phyloP scores from a whole-genome alignment of 2,329 filamentous ascomycete genomes.

The Trichoderma citrinoviride region DNA sequence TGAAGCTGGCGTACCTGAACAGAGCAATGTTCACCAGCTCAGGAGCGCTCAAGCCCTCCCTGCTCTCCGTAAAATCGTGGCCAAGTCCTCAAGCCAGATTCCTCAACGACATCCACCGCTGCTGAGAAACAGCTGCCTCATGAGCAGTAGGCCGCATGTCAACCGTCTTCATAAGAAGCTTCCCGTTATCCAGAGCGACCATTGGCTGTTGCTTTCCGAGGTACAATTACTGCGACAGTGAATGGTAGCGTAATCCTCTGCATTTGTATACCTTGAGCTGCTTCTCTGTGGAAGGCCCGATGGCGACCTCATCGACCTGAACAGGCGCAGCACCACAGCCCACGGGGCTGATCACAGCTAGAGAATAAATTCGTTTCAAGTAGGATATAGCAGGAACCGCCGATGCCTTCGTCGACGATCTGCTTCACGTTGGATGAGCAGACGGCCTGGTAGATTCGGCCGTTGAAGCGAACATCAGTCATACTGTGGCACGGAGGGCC shows the following conservation, averaged over 20 bases:
- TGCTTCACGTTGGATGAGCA: slow-evolving; percentile 27
- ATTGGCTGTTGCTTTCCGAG: slow-evolving; percentile 29
- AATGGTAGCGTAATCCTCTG: slow-evolving; percentile 26
- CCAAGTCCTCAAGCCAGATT: slow-evolving; percentile 29
- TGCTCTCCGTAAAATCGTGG: slow-evolving; percentile 25
- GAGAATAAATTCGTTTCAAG: slow-evolving; percentile 41
- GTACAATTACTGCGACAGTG: slow-evolving; percentile 26
- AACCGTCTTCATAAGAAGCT: slow-evolving; percentile 31
- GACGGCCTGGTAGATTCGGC: slow-evolving; percentile 30
- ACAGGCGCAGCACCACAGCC: slow-evolving; percentile 34
- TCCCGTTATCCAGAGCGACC: slow-evolving; percentile 25
- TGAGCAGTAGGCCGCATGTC: slow-evolving; percentile 29
- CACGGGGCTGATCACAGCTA: slow-evolving; percentile 36
- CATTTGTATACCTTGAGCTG: slow-evolving; percentile 22
- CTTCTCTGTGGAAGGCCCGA: slow-evolving; percentile 25
- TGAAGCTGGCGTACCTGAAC: slow-evolving; percentile 31
- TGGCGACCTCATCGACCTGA: slow-evolving; percentile 29
- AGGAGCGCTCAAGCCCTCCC: slow-evolving; percentile 4
- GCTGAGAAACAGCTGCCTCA: slow-evolving; percentile 34
- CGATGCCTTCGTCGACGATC: slow-evolving; percentile 22
- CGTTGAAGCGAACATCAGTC: slow-evolving; percentile 31
- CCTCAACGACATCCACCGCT: slow-evolving; percentile 21
- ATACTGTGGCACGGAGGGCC: slow-evolving; percentile 40
- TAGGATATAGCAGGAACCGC: slow-evolving; percentile 43
- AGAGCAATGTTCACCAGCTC: slow-evolving; percentile 26